Conservation (phyloP, 768 basidiomycete genomes). For the Cystoderma amianthinum region DNA sequence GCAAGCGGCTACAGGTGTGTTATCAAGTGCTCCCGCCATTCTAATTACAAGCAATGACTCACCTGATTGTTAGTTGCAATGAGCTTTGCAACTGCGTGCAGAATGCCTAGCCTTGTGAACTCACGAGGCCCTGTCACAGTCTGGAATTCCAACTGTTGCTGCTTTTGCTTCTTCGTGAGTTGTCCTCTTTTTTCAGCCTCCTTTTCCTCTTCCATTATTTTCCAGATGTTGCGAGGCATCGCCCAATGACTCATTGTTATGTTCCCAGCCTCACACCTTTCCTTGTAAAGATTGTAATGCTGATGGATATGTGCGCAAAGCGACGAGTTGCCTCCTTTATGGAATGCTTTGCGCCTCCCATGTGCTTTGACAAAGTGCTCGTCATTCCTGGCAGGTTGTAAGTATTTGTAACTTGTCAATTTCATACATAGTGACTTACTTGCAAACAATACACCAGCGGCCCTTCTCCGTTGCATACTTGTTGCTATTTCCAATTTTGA, state of each 20-base stretch:
- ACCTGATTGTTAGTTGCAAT: constrained; percentile 12
- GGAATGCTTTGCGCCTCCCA: constrained; percentile 7
- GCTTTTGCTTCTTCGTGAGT: constrained; percentile 1
- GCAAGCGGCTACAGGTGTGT: constrained; percentile 5
- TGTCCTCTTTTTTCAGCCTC: background rate
- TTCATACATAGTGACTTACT: constrained; percentile 4
- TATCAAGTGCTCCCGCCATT: background rate
- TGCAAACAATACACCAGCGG: constrained; percentile 7
- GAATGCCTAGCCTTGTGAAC: constrained; percentile 6
- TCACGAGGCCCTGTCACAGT: constrained; percentile 5
- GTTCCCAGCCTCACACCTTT: constrained; percentile 5
- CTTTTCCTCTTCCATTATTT: constrained; percentile 6
- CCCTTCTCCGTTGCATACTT: constrained; percentile 5
- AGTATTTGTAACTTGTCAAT: constrained; percentile 3
- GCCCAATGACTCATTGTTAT: constrained; percentile 9
- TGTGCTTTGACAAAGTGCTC: constrained; percentile 4
- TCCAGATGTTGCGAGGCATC: constrained; percentile 6
- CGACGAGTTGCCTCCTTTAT: constrained; percentile 7
- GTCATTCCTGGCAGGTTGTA: constrained; percentile 6
- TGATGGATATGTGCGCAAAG: constrained; percentile 7
- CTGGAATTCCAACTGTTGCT: constrained; percentile 4
- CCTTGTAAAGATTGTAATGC: constrained; percentile 8
- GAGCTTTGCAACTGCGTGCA: constrained; percentile 7
- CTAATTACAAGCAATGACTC: constrained; percentile 1
- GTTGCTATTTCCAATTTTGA: constrained; percentile 4